Percentiles rank a stretch among this genome's conserved stretches.
Conservation (phyloP, 345 rosid genomes). For the Citrus cavaleriei region DNA sequence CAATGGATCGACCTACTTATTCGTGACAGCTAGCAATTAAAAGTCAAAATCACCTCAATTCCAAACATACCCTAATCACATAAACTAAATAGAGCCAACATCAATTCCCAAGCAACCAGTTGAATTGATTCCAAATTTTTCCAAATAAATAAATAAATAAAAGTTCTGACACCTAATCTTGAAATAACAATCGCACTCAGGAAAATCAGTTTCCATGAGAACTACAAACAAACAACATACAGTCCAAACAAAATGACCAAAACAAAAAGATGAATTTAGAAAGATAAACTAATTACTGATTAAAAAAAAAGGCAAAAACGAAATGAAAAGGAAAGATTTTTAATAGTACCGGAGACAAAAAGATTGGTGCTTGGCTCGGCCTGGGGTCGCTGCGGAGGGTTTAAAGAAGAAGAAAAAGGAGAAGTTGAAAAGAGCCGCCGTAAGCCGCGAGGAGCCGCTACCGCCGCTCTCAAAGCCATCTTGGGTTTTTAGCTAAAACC, state of each 20-base stretch:
- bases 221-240: not conserved
- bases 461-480: constrained; percentile 40
- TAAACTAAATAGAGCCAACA: not conserved
- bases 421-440: constrained; percentile 47
- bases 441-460: constrained; percentile 40
- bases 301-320: not conserved
- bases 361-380: constrained; percentile 78
- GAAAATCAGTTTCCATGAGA: not conserved
- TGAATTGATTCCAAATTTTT: not conserved
- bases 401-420: constrained; percentile 31
- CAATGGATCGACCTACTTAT: not conserved
- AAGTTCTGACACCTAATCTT: not conserved
- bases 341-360: constrained; percentile 54
- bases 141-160: not conserved
- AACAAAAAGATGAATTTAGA: not conserved
- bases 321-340: not conserved
- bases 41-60: not conserved
- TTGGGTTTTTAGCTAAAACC: constrained; percentile 21
- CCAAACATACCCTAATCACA: not conserved
- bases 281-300: not conserved
- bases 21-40: not conserved
- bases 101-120: not conserved
- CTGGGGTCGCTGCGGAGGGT: constrained; percentile 36
- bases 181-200: not conserved
- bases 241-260: not conserved